These are phyloP conservation scores for Zostera marina DNA, from an alignment of 116 monocot species.

Conservation along the genomic window DNA sequence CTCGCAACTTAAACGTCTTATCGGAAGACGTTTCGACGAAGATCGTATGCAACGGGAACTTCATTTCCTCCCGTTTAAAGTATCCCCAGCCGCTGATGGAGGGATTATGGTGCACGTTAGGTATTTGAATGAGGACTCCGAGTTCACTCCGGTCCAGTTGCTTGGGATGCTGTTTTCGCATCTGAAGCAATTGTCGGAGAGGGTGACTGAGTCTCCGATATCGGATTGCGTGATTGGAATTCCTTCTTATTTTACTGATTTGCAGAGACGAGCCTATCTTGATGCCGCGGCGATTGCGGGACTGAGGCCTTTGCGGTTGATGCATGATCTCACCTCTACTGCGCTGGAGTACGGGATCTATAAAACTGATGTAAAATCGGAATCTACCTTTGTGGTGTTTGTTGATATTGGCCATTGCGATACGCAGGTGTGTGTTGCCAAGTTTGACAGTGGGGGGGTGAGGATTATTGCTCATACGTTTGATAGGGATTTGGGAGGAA, in stretches of 20 bases:
- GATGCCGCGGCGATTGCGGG: slow-evolving; percentile 79
- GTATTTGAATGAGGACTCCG: slow-evolving; percentile 19
- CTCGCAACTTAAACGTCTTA: slow-evolving; percentile 53
- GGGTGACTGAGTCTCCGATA: slow-evolving; percentile 20
- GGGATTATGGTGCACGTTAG: slow-evolving; percentile 21
- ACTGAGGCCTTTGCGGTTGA: slow-evolving; percentile 39
- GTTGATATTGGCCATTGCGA: slow-evolving; percentile 78
- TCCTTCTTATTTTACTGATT: slow-evolving; percentile 63
- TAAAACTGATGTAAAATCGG: slow-evolving; percentile 17
- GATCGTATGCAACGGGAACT: slow-evolving; percentile 20
- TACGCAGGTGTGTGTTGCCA: slow-evolving; percentile 53
- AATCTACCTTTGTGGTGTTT: slow-evolving; percentile 24
- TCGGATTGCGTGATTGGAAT: slow-evolving; percentile 62
- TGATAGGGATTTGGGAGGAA: slow-evolving; percentile 52
- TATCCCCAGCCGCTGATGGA: slow-evolving; percentile 17
- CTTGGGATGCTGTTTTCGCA: slow-evolving; percentile 69
- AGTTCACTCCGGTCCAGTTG: slow-evolving; percentile 50
- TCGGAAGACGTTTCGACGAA: slow-evolving; percentile 24
- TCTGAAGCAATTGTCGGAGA: slow-evolving; percentile 51
- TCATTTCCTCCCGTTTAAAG: slow-evolving; percentile 21
- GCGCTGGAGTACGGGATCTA: slow-evolving; percentile 77
- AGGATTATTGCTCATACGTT: slow-evolving; percentile 48
- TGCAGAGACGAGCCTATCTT: slow-evolving; percentile 41
- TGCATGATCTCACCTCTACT: slow-evolving; percentile 64
- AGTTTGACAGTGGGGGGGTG: slow-evolving; percentile 33